Evolutionary conservation across 2,329 filamentous ascomycete genomes (phyloP).

Genomic region (Xylaria sp.): DNA sequence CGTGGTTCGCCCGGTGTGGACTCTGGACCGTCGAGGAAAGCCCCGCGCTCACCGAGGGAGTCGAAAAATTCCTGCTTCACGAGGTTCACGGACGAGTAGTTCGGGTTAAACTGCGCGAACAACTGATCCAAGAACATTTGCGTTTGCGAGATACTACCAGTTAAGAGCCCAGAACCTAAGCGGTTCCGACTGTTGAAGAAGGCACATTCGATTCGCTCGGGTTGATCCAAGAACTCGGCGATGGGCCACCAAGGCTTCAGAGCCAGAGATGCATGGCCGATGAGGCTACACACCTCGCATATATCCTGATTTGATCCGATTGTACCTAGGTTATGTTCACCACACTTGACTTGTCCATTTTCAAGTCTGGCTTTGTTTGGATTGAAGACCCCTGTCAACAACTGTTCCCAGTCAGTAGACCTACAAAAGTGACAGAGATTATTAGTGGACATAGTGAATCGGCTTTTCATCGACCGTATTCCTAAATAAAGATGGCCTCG

Average conservation of each 20-base stretch:
- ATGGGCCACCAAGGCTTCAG: constrained; percentile 38
- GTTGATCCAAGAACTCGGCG: constrained; percentile 31
- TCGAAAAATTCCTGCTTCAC: constrained; percentile 26
- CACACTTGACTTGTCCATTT: constrained; percentile 28
- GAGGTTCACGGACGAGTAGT: constrained; percentile 11
- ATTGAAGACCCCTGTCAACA: constrained; percentile 35
- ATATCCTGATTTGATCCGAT: constrained; percentile 25
- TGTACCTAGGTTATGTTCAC: constrained; percentile 37
- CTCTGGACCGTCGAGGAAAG: neutral
- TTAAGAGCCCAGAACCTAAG: constrained; percentile 29
- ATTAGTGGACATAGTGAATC: constrained; percentile 7
- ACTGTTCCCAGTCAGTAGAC: constrained; percentile 33
- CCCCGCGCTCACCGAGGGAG: constrained; percentile 7
- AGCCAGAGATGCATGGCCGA: constrained; percentile 21
- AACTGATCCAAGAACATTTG: constrained; percentile 26
- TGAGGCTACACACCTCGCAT: constrained; percentile 34
- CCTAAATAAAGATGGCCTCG: neutral
- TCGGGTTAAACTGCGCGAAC: neutral
- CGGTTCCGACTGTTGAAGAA: constrained; percentile 37
- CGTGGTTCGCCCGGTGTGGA: neutral
- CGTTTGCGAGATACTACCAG: constrained; percentile 17
- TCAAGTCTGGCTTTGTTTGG: constrained; percentile 4
- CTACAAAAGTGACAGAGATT: constrained; percentile 35
- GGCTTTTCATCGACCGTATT: neutral
- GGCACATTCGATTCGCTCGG: constrained; percentile 36